Evolutionary conservation across 768 basidiomycete genomes (phyloP).

Genomic region (Boletellus emodensis): DNA sequence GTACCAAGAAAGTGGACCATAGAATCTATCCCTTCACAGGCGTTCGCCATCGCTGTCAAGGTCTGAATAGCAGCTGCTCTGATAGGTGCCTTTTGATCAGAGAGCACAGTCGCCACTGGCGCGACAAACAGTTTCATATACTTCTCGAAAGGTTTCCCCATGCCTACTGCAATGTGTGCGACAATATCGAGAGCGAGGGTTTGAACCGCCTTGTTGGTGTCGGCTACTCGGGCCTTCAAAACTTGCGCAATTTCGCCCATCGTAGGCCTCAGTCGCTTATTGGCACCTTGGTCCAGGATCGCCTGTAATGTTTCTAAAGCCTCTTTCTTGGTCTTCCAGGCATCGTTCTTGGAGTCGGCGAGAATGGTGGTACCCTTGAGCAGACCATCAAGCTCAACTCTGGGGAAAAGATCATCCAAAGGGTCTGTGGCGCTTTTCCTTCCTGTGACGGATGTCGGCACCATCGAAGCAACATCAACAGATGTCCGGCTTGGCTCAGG

Average conservation of each 20-base stretch:
- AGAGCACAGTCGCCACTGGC: slow-evolving; percentile 77
- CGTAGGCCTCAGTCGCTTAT: slow-evolving; percentile 85
- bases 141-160: slow-evolving; percentile 96
- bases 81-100: slow-evolving; percentile 90
- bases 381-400: slow-evolving; percentile 86
- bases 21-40: slow-evolving; percentile 79
- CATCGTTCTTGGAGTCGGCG: slow-evolving; percentile 82
- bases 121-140: slow-evolving; percentile 71
- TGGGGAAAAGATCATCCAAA: slow-evolving; percentile 90
- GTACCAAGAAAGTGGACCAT: slow-evolving; percentile 76
- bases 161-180: slow-evolving; percentile 83
- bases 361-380: slow-evolving; percentile 81
- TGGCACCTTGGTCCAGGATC: slow-evolving; percentile 83
- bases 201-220: slow-evolving; percentile 95
- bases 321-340: slow-evolving; percentile 97
- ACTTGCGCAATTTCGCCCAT: slow-evolving; percentile 93
- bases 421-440: slow-evolving; percentile 52
- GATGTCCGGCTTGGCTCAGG: slow-evolving; percentile 79
- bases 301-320: slow-evolving; percentile 81
- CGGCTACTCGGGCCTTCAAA: slow-evolving; percentile 82
- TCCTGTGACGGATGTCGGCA: slow-evolving; percentile 40
- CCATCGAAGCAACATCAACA: slow-evolving; percentile 62
- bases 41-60: slow-evolving; percentile 77
- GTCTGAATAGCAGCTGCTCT: slow-evolving; percentile 75
- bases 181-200: slow-evolving; percentile 86